Base-by-base conservation (phyloP, 345 rosid genomes). In the Chamaenerion angustifolium region DNA sequence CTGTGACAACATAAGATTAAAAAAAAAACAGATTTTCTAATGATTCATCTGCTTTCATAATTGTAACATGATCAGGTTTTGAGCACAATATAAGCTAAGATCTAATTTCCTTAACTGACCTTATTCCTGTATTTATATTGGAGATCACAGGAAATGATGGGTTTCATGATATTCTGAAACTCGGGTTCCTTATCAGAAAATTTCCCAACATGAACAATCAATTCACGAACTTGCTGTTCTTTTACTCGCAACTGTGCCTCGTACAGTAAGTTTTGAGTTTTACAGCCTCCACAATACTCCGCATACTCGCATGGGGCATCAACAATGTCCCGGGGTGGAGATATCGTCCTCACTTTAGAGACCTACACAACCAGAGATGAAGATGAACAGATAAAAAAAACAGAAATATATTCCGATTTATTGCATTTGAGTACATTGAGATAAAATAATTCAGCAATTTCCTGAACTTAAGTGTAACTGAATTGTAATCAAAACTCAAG, bases 301-400 rank as follows among this genome's bases (percentile, higher is more conserved):
- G 95, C 94, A 78, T 86, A 83, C 71, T 81, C 83, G 54, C 95
- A 90, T 51, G 98, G 98, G 17, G 95, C 85, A 56, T 83, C 85
- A n/a, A 90, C 87, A 15, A 68, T 40, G 64, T 90, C 83, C 75
- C 66, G 37, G 45, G 79, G 98, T 56, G 92, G 83, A 58, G 80
- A 56, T 64, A 90, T 47, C 12, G 87, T 90, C 77, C 71, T 57
- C 62, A 86, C 17, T 74, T 90, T 90, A 11, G 81, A 66, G 47
- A 66, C 92, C 95, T 83, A 58, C 57, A 10, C 19, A 54, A 49
- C 11, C 23, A 50, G 11, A 47, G 55, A 50, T 54, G 9, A 40
- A 40, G 17, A 13, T 31, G 16, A 15, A 8, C 23, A 51, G 8
- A 52, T 1, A 41, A 18, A 52, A 10, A n/a, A 2, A 35, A 16